Evolutionary conservation across 371 early-diverging fungal genomes (phyloP).

Genomic region (Actinomortierella ambigua): DNA sequence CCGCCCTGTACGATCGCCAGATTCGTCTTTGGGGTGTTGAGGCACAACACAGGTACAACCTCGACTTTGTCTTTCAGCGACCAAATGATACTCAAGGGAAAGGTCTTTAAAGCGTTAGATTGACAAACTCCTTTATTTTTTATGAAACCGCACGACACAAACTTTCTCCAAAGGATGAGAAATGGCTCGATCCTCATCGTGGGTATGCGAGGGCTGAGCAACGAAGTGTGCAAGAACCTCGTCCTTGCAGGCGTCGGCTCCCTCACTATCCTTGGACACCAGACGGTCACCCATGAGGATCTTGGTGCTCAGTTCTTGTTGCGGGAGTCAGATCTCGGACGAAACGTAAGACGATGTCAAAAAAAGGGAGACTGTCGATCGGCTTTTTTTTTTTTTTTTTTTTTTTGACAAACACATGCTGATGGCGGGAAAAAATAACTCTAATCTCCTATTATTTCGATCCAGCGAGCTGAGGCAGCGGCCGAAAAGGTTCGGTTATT

Average conservation of each 20-base stretch:
- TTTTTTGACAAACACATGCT: no score
- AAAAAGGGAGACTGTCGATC: neutral
- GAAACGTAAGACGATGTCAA: constrained; percentile 55
- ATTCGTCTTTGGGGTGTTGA: constrained; percentile 96
- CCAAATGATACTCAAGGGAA: no score
- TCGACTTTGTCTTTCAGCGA: neutral
- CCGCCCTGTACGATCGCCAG: constrained; percentile 92
- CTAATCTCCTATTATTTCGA: neutral
- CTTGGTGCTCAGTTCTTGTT: constrained; percentile 85
- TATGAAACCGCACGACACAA: neutral
- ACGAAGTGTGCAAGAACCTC: constrained; percentile 89
- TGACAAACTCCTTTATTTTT: neutral
- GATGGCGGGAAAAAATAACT: no score
- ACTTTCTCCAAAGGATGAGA: constrained; percentile 65
- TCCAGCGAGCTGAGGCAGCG: constrained; percentile 70
- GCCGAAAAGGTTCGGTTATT: constrained; percentile 60
- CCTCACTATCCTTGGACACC: constrained; percentile 72
- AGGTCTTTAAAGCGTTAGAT: neutral
- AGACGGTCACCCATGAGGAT: constrained; percentile 61
- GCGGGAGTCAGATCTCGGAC: constrained; percentile 62
- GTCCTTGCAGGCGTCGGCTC: constrained; percentile 88
- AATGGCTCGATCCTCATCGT: constrained; percentile 73
- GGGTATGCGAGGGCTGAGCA: constrained; percentile 69
- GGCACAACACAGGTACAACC: constrained; percentile 87
- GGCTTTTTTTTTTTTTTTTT: neutral